Conservation (phyloP, 2,329 filamentous ascomycete genomes). For the Calonectria leucothoes region DNA sequence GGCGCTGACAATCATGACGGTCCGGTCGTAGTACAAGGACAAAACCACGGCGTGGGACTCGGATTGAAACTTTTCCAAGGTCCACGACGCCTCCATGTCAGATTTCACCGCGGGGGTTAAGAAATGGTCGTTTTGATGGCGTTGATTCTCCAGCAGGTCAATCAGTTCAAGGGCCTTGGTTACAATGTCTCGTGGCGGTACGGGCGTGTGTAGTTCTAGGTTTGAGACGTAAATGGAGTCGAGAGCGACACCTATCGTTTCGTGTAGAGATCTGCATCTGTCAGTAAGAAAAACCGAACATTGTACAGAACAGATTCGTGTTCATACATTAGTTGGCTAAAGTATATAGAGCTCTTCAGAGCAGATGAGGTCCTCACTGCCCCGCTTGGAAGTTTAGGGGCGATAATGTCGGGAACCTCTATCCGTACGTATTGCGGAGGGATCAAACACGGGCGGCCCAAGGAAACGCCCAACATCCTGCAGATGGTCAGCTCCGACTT, state of each 20-base stretch:
- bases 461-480: conserved; percentile 8
- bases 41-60: conserved; percentile 13
- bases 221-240: conserved; percentile 17
- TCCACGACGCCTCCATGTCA: conserved; percentile 10
- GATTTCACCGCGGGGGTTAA: background rate
- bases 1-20: conserved; percentile 13
- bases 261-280: conserved; percentile 4
- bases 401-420: conserved; percentile 12
- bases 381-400: background rate
- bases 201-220: conserved; percentile 7
- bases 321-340: conserved; percentile 18
- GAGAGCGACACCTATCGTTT: conserved; percentile 9
- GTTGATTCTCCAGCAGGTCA: conserved; percentile 11
- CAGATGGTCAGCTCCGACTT: background rate
- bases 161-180: conserved; percentile 7
- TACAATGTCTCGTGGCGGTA: conserved; percentile 1
- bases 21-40: conserved; percentile 17
- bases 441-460: conserved; percentile 16
- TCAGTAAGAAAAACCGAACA: too few relatives aligned
- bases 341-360: conserved; percentile 12
- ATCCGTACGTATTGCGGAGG: conserved; percentile 19
- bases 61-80: conserved; percentile 9
- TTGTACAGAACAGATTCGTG: too few relatives aligned
- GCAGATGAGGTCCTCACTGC: background rate
- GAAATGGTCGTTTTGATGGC: conserved; percentile 15